Conservation (phyloP, 1,139 yeast genomes). For the Candida sanyaensis region DNA sequence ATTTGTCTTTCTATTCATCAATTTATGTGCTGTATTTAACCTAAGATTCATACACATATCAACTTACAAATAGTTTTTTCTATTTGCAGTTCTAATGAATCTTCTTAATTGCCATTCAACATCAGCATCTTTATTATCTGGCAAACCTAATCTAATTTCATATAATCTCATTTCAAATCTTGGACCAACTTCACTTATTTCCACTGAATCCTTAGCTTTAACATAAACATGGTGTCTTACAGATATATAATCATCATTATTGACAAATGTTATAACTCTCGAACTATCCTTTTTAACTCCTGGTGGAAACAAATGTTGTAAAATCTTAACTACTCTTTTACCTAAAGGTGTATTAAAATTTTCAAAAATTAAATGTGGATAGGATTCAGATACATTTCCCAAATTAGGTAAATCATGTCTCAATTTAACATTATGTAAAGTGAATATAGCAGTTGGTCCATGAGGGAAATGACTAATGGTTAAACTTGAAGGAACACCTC, state of each 20-base stretch:
- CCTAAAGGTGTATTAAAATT: slow-evolving; percentile 87
- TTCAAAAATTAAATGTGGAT: slow-evolving; percentile 93
- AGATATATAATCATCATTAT: slow-evolving; percentile 85
- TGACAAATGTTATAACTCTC: slow-evolving; percentile 88
- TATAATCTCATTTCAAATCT: slow-evolving; percentile 93
- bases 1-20: neutral
- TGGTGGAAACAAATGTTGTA: slow-evolving; percentile 93
- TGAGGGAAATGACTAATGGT: slow-evolving; percentile 96
- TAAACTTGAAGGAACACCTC: slow-evolving; percentile 96
- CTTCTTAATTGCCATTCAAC: slow-evolving; percentile 95
- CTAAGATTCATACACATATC: too few species aligned
- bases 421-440: slow-evolving; percentile 89
- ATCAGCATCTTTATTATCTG: slow-evolving; percentile 97
- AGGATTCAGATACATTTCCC: slow-evolving; percentile 88
- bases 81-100: slow-evolving; percentile 90
- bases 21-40: too few species aligned
- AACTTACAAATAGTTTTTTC: slow-evolving; percentile 73
- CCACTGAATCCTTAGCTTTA: slow-evolving; percentile 84
- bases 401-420: slow-evolving; percentile 88
- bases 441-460: slow-evolving; percentile 95
- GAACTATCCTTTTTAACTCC: slow-evolving; percentile 87
- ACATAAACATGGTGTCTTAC: slow-evolving; percentile 96
- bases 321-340: slow-evolving; percentile 72
- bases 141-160: slow-evolving; percentile 84
- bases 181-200: slow-evolving; percentile 97